Percentiles rank a stretch among this genome's conserved stretches.
These are phyloP conservation scores for Candida ortonii DNA, from an alignment of 805 yeast species.

Conservation along the genomic window DNA sequence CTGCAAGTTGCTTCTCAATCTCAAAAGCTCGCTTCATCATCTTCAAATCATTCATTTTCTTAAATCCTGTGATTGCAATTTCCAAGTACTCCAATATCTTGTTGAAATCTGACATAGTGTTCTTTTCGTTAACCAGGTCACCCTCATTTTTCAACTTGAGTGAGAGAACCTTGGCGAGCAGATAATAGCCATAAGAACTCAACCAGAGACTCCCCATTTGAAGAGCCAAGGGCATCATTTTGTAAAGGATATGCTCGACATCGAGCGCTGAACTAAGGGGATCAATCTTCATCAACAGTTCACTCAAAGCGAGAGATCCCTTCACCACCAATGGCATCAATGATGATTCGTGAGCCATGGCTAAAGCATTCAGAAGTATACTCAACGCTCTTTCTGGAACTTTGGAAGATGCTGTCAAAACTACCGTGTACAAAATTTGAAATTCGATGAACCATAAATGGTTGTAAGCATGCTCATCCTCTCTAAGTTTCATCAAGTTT, in stretches of 20 bases:
- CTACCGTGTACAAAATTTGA: slow-evolving; percentile 44
- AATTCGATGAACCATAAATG: slow-evolving; percentile 45
- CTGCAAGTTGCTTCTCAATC: slow-evolving; percentile 39
- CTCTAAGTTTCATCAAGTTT: slow-evolving; percentile 22
- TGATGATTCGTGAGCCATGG: slow-evolving; percentile 46
- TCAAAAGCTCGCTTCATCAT: slow-evolving; percentile 40
- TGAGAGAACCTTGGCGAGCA: slow-evolving; percentile 28
- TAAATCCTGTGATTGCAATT: slow-evolving; percentile 44
- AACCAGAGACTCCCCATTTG: slow-evolving; percentile 39
- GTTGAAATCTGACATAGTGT: slow-evolving; percentile 15
- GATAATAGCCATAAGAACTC: slow-evolving; percentile 37
- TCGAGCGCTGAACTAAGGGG: slow-evolving; percentile 33
- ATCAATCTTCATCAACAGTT: slow-evolving; percentile 41
- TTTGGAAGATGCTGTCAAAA: slow-evolving; percentile 39
- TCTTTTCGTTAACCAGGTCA: neutral
- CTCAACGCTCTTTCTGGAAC: slow-evolving; percentile 51
- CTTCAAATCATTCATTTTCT: slow-evolving; percentile 35
- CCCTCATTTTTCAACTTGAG: slow-evolving; percentile 16
- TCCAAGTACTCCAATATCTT: slow-evolving; percentile 39
- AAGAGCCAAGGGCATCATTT: slow-evolving; percentile 44
- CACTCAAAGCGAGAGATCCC: slow-evolving; percentile 44
- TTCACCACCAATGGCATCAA: slow-evolving; percentile 44
- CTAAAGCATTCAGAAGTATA: slow-evolving; percentile 46
- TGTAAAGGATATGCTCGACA: slow-evolving; percentile 38
- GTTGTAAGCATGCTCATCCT: slow-evolving; percentile 30